These are phyloP conservation scores for Boletus rubescentipes DNA, from an alignment of 768 basidiomycete genomes.

Conservation along the genomic window DNA sequence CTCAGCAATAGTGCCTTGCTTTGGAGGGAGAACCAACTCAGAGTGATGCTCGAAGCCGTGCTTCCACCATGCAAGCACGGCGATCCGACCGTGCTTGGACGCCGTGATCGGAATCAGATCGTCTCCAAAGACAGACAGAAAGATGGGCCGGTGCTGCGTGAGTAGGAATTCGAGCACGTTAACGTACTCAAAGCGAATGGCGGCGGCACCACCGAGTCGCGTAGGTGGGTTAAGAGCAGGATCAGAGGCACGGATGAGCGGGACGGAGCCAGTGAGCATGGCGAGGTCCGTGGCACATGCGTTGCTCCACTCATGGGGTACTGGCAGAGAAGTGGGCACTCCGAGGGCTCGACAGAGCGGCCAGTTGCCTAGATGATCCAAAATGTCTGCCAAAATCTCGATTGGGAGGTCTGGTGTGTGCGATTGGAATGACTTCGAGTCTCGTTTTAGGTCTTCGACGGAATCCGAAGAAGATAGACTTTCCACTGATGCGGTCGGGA, in stretches of 20 bases:
- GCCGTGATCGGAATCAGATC: constrained; percentile 78
- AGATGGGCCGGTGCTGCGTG: constrained; percentile 61
- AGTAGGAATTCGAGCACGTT: constrained; percentile 74
- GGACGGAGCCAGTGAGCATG: constrained; percentile 64
- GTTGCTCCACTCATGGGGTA: constrained; percentile 68
- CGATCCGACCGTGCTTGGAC: constrained; percentile 67
- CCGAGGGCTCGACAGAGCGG: constrained; percentile 77
- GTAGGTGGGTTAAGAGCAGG: constrained; percentile 61
- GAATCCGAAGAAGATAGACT: constrained; percentile 26
- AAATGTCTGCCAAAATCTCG: constrained; percentile 73
- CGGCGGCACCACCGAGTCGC: constrained; percentile 62
- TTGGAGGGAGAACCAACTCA: constrained; percentile 56
- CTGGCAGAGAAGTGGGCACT: constrained; percentile 64
- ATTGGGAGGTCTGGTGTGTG: constrained; percentile 62
- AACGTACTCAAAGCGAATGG: constrained; percentile 73
- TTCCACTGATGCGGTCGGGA: constrained; percentile 36
- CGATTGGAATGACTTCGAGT: constrained; percentile 32
- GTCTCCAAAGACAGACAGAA: constrained; percentile 61
- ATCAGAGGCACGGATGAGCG: constrained; percentile 58
- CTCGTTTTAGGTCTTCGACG: constrained; percentile 21
- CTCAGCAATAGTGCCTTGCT: constrained; percentile 55
- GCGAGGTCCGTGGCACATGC: constrained; percentile 70
- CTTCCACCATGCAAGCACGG: constrained; percentile 83
- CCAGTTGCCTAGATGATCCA: constrained; percentile 83
- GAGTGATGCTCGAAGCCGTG: constrained; percentile 59